Conservation (phyloP, 495 filamentous ascomycete genomes). For the Neurospora sp. region DNA sequence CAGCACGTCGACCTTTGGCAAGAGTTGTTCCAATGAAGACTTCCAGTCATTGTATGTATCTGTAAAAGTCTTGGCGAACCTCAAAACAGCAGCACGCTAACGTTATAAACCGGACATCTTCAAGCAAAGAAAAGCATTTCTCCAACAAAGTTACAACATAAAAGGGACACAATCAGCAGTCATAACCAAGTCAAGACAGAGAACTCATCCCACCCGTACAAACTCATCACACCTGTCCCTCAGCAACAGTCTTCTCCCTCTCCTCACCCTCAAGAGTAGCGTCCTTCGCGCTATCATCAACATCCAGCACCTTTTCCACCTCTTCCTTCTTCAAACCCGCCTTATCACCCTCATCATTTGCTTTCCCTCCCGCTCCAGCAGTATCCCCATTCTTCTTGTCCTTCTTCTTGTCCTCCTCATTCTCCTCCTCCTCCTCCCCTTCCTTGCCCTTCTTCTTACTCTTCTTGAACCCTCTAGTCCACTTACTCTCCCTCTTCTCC, state of each 20-base stretch:
- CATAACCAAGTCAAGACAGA: neutral
- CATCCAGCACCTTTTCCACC: conserved; percentile 31
- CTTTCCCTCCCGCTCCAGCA: neutral
- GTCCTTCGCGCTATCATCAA: conserved; percentile 41
- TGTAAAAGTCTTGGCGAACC: no score
- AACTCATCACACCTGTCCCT: neutral
- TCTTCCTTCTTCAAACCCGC: conserved; percentile 9
- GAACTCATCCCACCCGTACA: neutral
- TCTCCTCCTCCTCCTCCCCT: neutral
- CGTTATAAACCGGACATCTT: no score
- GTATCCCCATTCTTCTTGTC: neutral
- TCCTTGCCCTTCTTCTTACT: conserved; percentile 1
- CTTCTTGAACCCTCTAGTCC: conserved; percentile 20
- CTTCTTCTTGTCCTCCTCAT: neutral
- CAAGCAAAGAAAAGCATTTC: no score
- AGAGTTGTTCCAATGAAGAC: no score
- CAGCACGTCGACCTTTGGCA: no score
- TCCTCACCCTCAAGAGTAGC: conserved; percentile 27
- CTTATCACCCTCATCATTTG: neutral
- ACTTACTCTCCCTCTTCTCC: conserved; percentile 8
- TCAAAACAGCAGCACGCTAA: no score
- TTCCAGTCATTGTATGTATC: no score
- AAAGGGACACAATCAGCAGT: neutral
- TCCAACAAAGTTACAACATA: neutral
- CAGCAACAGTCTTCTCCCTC: conserved; percentile 10